These are phyloP conservation scores for Solanum hybrid DNA, from an alignment of 305 asterid genomes.

Conservation along the genomic window DNA sequence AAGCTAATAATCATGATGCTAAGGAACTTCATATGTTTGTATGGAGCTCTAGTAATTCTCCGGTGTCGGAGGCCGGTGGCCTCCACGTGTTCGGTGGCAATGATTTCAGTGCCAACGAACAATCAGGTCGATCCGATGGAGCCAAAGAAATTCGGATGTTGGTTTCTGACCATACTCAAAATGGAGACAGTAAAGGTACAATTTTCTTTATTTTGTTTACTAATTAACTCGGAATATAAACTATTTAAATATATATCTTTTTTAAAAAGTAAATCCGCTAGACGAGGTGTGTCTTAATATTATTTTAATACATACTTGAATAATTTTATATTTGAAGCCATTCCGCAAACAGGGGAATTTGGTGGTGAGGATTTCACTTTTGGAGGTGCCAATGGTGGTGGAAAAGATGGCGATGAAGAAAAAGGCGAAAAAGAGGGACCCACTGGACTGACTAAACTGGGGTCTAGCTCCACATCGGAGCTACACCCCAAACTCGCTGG, in stretches of 20 bases:
- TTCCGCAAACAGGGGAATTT: constrained; percentile 44
- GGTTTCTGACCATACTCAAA: constrained; percentile 74
- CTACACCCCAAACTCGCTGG: constrained; percentile 34
- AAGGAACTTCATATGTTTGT: constrained; percentile 98
- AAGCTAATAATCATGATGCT: constrained; percentile 50
- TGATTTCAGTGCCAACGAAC: constrained; percentile 47
- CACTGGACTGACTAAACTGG: constrained; percentile 35
- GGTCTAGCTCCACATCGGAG: constrained; percentile 39
- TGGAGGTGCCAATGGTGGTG: constrained; percentile 33
- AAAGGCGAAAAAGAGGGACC: constrained; percentile 46
- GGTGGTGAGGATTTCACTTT: constrained; percentile 62
- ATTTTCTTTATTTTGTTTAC: not conserved
- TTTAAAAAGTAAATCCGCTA: not conserved
- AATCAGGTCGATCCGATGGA: constrained; percentile 80
- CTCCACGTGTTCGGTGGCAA: constrained; percentile 71
- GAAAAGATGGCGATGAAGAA: constrained; percentile 40
- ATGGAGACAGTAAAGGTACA: constrained; percentile 71
- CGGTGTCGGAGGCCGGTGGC: constrained; percentile 79
- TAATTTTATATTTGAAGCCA: constrained; percentile 19
- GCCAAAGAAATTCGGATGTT: constrained; percentile 87
- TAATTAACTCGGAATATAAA: not conserved
- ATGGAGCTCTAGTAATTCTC: constrained; percentile 95
- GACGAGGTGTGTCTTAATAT: not conserved
- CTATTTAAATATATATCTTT: no score
- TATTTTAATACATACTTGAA: not conserved